phyloP scores from a whole-genome alignment of 2,329 filamentous ascomycete species.

The Microsporum audouinii region DNA sequence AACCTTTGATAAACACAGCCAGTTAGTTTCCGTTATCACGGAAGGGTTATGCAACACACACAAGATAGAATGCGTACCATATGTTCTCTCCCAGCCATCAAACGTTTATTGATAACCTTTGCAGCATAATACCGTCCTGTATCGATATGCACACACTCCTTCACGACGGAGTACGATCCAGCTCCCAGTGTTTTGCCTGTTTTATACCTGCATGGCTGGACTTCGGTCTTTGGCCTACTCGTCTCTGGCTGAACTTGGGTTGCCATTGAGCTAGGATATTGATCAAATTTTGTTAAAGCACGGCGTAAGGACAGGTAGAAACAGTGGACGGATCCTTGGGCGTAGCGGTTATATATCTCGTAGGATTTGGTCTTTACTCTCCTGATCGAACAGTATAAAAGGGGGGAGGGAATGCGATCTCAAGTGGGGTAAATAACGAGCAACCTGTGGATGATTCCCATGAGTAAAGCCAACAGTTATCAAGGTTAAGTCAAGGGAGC shows the following conservation, averaged over 20 bases:
- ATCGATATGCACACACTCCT: conserved; percentile 97
- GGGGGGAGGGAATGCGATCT: not conserved
- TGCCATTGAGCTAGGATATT: conserved; percentile 6
- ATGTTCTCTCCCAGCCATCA: conserved; percentile 95
- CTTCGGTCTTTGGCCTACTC: conserved; percentile 40
- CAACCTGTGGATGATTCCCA: not conserved
- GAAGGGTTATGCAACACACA: not conserved
- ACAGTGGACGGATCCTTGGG: not conserved
- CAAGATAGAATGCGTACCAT: conserved; percentile 52
- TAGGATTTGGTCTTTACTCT: not conserved
- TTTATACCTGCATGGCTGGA: conserved; percentile 96
- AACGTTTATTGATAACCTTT: conserved; percentile 96
- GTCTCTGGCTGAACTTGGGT: conserved; percentile 5
- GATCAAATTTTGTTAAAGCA: not conserved
- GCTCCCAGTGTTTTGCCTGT: conserved; percentile 95
- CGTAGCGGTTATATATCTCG: not conserved
- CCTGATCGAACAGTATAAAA: not conserved
- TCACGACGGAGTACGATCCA: conserved; percentile 95
- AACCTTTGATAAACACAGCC: conserved; percentile 44
- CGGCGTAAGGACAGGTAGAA: not conserved
- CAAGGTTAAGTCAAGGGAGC: not conserved
- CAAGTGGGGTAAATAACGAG: not conserved
- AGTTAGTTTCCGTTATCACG: not conserved
- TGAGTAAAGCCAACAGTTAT: not conserved
- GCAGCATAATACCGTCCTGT: conserved; percentile 96